These are phyloP conservation scores for Cyberlindnera euphorbiae DNA, from an alignment of 805 yeast genomes.

Conservation along the genomic window DNA sequence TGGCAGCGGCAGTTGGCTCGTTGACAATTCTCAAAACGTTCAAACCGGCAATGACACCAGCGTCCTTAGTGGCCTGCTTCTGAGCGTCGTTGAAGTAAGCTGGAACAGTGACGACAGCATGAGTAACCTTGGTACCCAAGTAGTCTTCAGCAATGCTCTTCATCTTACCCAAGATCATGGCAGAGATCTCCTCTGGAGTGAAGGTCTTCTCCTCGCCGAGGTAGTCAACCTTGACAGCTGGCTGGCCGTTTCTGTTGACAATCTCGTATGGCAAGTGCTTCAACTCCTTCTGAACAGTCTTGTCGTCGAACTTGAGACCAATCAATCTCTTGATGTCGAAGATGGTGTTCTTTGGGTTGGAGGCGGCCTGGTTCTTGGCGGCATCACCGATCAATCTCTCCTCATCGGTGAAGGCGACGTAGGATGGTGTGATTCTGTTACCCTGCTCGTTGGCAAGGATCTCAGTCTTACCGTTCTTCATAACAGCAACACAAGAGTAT, in stretches of 20 bases:
- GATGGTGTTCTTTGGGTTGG: constrained; percentile 80
- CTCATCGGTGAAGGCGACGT: constrained; percentile 86
- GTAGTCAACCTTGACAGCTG: constrained; percentile 70
- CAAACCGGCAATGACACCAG: constrained; percentile 88
- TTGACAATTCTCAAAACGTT: constrained; percentile 84
- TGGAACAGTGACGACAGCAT: constrained; percentile 90
- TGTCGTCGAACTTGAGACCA: constrained; percentile 75
- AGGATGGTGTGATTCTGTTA: constrained; percentile 94
- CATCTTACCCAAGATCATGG: constrained; percentile 90
- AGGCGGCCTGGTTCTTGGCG: constrained; percentile 92
- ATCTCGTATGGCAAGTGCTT: constrained; percentile 80
- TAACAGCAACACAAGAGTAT: constrained; percentile 92
- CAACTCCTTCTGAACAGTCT: constrained; percentile 73
- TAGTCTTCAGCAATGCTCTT: constrained; percentile 88
- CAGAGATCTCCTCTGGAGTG: constrained; percentile 90
- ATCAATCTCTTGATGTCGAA: constrained; percentile 91
- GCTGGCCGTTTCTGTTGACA: constrained; percentile 70
- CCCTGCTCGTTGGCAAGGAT: constrained; percentile 96
- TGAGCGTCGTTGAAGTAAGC: constrained; percentile 93
- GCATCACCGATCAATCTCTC: constrained; percentile 96
- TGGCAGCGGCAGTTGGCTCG: constrained; percentile 97
- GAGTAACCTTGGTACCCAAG: constrained; percentile 77
- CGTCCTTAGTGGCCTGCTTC: constrained; percentile 92
- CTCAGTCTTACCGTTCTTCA: constrained; percentile 83
- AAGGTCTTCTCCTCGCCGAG: constrained; percentile 72